A percentile compares a stretch with the other conserved stretches of the same genome.
phyloP scores from a whole-genome alignment of 768 basidiomycete genomes.

The Pholiota molesta region DNA sequence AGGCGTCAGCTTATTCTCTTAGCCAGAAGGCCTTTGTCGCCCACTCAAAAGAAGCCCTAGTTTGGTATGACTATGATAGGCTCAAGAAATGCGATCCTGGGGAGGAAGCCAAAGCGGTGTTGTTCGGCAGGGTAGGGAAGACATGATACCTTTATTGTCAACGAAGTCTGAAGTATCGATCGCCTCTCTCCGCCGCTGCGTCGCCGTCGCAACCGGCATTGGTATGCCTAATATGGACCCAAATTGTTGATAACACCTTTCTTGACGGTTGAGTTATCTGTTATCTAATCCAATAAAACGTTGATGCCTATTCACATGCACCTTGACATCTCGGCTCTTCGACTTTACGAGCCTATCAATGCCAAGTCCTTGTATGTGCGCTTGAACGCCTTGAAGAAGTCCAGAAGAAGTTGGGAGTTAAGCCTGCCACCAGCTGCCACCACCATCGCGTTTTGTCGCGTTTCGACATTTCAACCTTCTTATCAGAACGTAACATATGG shows the following conservation, averaged over 20 bases:
- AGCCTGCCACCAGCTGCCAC: too few relatives aligned
- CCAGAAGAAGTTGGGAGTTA: neutral
- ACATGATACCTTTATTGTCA: neutral
- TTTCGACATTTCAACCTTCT: neutral
- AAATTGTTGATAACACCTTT: neutral
- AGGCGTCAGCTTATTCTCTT: slow-evolving; percentile 65
- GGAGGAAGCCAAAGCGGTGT: slow-evolving; percentile 42
- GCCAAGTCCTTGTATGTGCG: neutral
- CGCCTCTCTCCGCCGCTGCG: neutral
- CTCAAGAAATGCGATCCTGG: slow-evolving; percentile 68
- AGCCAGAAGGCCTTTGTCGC: slow-evolving; percentile 65
- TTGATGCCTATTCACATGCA: neutral
- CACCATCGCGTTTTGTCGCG: neutral
- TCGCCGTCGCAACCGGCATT: too few relatives aligned
- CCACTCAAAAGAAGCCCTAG: slow-evolving; percentile 62
- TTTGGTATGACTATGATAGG: slow-evolving; percentile 80
- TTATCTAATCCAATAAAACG: neutral
- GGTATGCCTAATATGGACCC: neutral
- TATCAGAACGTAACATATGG: neutral
- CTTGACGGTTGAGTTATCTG: neutral
- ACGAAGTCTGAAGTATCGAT: neutral
- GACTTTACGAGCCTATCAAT: neutral
- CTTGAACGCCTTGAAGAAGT: neutral
- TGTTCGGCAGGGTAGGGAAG: slow-evolving; percentile 23
- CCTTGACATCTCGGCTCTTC: neutral